phyloP scores from a whole-genome alignment of 2,329 filamentous ascomycete species.

The Bipolaris zeicola region DNA sequence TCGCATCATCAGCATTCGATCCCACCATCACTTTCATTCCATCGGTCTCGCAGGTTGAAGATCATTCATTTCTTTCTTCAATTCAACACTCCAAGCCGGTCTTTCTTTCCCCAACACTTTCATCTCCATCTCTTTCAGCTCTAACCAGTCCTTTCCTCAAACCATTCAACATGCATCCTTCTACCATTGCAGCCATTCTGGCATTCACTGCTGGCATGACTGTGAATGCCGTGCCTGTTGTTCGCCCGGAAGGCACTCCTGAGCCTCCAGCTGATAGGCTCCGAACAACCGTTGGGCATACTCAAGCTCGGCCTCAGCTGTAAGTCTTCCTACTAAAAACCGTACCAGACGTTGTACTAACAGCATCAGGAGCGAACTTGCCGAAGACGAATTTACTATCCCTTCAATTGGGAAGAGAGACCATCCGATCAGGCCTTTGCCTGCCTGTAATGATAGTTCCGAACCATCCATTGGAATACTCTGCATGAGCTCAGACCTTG shows the following conservation, averaged over 20 bases:
- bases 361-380: not conserved
- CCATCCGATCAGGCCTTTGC: too few relatives aligned
- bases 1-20: not conserved
- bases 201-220: constrained; percentile 4
- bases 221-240: not conserved
- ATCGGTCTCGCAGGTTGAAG: constrained; percentile 2
- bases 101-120: not conserved
- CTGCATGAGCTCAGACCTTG: too few relatives aligned
- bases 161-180: constrained; percentile 4
- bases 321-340: not conserved
- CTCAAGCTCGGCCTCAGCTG: not conserved
- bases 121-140: not conserved
- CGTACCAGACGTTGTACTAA: not conserved
- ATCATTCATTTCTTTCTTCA: not conserved
- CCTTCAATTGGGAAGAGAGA: not conserved
- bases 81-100: not conserved
- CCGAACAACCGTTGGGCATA: not conserved
- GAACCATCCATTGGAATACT: too few relatives aligned
- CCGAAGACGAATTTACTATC: not conserved
- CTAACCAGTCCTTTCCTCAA: not conserved
- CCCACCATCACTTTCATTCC: not conserved
- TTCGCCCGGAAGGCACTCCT: not conserved
- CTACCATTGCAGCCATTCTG: constrained; percentile 2
- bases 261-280: not conserved
- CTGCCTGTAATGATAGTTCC: too few relatives aligned